These are phyloP conservation scores for Lagenidium sp. DNA, from an alignment of 352 stramenopile species.

Conservation along the genomic window DNA sequence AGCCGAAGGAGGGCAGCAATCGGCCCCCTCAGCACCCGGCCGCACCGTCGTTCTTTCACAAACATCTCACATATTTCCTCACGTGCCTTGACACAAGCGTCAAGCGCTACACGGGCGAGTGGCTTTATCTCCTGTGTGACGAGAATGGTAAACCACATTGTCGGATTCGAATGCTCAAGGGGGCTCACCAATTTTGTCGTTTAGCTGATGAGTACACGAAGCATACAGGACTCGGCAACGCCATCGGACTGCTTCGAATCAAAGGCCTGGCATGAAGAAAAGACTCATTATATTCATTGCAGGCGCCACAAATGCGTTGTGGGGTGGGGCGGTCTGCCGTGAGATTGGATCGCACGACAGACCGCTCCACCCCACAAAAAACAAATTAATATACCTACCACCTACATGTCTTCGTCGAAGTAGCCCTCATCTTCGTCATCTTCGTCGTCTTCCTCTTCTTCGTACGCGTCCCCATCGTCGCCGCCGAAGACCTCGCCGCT, in stretches of 20 bases:
- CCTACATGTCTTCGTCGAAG: too few relatives aligned
- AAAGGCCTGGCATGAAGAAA: constrained; percentile 45
- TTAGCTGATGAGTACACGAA: constrained; percentile 68
- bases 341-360: too few relatives aligned
- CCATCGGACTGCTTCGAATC: constrained; percentile 60
- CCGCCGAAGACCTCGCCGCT: too few relatives aligned
- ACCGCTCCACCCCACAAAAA: too few relatives aligned
- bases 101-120: constrained; percentile 58
- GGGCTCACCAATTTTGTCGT: constrained; percentile 13
- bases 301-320: too few relatives aligned
- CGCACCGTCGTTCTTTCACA: constrained; percentile 29
- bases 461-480: constrained; percentile 7
- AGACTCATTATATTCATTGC: too few relatives aligned
- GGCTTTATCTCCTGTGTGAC: constrained; percentile 63
- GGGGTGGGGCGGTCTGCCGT: too few relatives aligned
- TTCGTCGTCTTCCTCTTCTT: constrained; percentile 6
- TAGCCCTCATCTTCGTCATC: not conserved
- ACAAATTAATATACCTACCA: too few relatives aligned
- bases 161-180: constrained; percentile 2
- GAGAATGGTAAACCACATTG: constrained; percentile 44
- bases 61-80: constrained; percentile 59
- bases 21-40: not conserved
- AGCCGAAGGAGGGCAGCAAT: not conserved
- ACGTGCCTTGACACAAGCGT: constrained; percentile 65
- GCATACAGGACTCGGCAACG: constrained; percentile 59